Base-by-base conservation (phyloP, 2,329 filamentous ascomycete species). In the Plectosphaerella cucumerina region DNA sequence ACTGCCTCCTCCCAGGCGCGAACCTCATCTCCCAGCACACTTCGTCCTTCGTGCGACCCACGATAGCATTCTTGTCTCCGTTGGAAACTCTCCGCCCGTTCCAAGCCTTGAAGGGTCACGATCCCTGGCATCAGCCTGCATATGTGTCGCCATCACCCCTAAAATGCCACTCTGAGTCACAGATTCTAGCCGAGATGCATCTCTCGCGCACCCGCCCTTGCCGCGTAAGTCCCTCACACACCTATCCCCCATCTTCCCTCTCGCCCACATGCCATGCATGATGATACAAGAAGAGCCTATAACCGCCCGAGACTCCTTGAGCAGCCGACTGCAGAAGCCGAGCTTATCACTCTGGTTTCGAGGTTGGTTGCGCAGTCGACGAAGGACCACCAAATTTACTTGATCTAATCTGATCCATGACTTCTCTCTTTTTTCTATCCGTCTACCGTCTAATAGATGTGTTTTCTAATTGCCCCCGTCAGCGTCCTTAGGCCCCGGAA, bases 321-420 rank as follows among this genome's bases (percentile, higher is more conserved):
- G 35, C 51, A 53, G 51, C 20, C 5, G 55, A 53, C 56, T 57
- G 59, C 59, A 67, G 78, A 79, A 82, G 72, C 79, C 80, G 77
- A 75, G 71, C 60, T 22, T 50, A 50, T 56, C 39, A 12, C 70
- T 78, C 70, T 71, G 78, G 79, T 80, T 79, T 66, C 69, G 65
- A 65, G 57, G 55, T 60, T 44, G 11, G 42, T 21, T 21, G 17
- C n/a, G 49, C 47, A 57, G 70, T 73, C 68, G 18, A 63, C 74
- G 72, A 73, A 63, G 70, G 70, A 63, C 54, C 39, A 42, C 15
- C 18, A 26, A 43, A 64, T 70, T 75, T 72, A 82, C 80, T 83
- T 83, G 80, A 84, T 82, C 80, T 83, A 82, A 83, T 83, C 79
- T 82, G 79, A 83, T 64, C 47, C 52, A 22, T 58, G 43, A 50